Conservation (phyloP, 805 yeast species). For the Limtongozyma cylindracea region DNA sequence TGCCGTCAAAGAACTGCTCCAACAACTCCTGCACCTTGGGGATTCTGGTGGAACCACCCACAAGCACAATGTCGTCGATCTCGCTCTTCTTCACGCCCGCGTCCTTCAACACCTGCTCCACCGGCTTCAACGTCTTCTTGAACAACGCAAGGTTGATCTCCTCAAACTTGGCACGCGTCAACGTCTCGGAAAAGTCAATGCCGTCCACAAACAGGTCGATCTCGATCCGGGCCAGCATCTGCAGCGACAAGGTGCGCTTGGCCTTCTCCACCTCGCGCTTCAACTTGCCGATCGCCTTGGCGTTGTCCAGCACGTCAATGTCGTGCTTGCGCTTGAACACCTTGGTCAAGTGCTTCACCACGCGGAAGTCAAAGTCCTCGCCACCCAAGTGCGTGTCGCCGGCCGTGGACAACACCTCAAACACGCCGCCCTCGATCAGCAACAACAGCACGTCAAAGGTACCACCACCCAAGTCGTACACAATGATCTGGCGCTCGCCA, state of each 20-base stretch:
- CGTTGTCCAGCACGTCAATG: slow-evolving; percentile 3
- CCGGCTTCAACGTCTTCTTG: slow-evolving; percentile 5
- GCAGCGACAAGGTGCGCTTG: slow-evolving; percentile 5
- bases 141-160: slow-evolving; percentile 5
- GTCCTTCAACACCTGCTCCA: slow-evolving; percentile 4
- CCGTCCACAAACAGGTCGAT: slow-evolving; percentile 5
- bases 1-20: slow-evolving; percentile 4
- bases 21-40: slow-evolving; percentile 5
- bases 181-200: slow-evolving; percentile 5
- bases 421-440: slow-evolving; percentile 77
- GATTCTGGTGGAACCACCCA: slow-evolving; percentile 5
- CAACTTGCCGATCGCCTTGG: slow-evolving; percentile 5
- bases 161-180: slow-evolving; percentile 5
- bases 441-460: slow-evolving; percentile 81
- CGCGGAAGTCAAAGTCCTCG: slow-evolving; percentile 5
- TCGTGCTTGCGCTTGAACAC: slow-evolving; percentile 4
- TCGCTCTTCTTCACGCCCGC: slow-evolving; percentile 4
- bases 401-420: slow-evolving; percentile 80
- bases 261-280: slow-evolving; percentile 6
- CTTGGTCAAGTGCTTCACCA: slow-evolving; percentile 4
- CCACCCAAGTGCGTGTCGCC: slow-evolving; percentile 25
- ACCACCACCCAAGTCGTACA: slow-evolving; percentile 95
- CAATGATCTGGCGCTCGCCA: slow-evolving; percentile 73
- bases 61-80: slow-evolving; percentile 5
- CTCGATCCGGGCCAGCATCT: slow-evolving; percentile 4